Conservation (phyloP, 2,329 filamentous ascomycete genomes). For the Calonectria naviculata region DNA sequence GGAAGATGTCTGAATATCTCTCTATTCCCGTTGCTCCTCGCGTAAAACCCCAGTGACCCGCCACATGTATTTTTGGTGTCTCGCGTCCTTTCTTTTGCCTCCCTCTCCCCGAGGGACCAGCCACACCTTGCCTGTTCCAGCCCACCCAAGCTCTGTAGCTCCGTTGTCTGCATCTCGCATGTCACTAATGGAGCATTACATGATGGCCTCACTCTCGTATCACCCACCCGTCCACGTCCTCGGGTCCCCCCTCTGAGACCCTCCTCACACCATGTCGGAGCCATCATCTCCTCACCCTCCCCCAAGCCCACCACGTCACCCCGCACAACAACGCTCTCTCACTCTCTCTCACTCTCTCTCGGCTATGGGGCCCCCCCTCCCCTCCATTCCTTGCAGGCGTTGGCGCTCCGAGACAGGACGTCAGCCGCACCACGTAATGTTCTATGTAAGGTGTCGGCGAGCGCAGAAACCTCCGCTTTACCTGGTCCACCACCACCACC, state of each 20-base stretch:
- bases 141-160: not conserved
- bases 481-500: not conserved
- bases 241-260: constrained; percentile 10
- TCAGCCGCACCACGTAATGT: not conserved
- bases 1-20: constrained; percentile 1
- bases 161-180: not conserved
- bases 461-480: not conserved
- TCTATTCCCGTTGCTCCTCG: not conserved
- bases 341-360: not conserved
- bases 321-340: not conserved
- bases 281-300: not conserved
- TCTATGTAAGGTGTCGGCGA: not conserved
- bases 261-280: constrained; percentile 2
- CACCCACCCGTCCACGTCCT: not conserved
- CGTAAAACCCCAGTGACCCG: not conserved
- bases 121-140: not conserved
- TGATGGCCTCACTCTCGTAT: constrained; percentile 1
- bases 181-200: not conserved
- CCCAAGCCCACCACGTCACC: constrained; percentile 13
- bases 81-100: not conserved
- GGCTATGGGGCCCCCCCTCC: not conserved
- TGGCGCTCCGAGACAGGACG: constrained; percentile 5
- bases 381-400: not conserved
- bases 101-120: not conserved
- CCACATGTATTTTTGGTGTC: not conserved